phyloP scores from a whole-genome alignment of 2,329 filamentous ascomycete species.

The Fusarium scirpi region DNA sequence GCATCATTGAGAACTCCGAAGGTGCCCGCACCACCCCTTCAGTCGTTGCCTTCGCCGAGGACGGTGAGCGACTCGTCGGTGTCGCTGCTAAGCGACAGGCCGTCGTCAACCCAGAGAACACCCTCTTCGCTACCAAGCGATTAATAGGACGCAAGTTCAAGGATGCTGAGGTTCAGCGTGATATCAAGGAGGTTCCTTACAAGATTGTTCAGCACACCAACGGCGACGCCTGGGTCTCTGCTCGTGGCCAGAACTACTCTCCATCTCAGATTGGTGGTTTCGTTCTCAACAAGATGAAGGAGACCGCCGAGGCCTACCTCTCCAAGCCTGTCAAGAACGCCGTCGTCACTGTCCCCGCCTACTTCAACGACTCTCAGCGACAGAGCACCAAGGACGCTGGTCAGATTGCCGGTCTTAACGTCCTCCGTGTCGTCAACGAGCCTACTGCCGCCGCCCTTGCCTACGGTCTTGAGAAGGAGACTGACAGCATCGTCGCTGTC shows the following conservation, averaged over 20 bases:
- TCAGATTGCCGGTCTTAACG: slow-evolving; percentile 95
- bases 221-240: slow-evolving; percentile 95
- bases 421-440: slow-evolving; percentile 98
- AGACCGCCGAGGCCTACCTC: slow-evolving; percentile 94
- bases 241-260: slow-evolving; percentile 94
- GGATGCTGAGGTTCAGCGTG: slow-evolving; percentile 92
- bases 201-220: slow-evolving; percentile 98
- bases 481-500: slow-evolving; percentile 89
- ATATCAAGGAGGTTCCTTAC: slow-evolving; percentile 97
- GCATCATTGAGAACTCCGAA: slow-evolving; percentile 98
- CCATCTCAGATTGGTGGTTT: slow-evolving; percentile 99
- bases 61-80: slow-evolving; percentile 96
- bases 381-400: slow-evolving; percentile 98
- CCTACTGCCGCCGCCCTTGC: slow-evolving; percentile 95
- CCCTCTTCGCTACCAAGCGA: slow-evolving; percentile 97
- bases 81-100: slow-evolving; percentile 98
- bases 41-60: slow-evolving; percentile 94
- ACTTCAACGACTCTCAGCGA: slow-evolving; percentile 99
- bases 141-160: slow-evolving; percentile 98
- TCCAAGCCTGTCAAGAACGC: slow-evolving; percentile 93
- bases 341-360: slow-evolving; percentile 95
- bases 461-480: slow-evolving; percentile 95
- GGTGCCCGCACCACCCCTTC: slow-evolving; percentile 71
- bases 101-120: slow-evolving; percentile 98
- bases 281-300: slow-evolving; percentile 98